phyloP scores from a whole-genome alignment of 176 grass and related monocot species.

The Saccharum spontaneum region DNA sequence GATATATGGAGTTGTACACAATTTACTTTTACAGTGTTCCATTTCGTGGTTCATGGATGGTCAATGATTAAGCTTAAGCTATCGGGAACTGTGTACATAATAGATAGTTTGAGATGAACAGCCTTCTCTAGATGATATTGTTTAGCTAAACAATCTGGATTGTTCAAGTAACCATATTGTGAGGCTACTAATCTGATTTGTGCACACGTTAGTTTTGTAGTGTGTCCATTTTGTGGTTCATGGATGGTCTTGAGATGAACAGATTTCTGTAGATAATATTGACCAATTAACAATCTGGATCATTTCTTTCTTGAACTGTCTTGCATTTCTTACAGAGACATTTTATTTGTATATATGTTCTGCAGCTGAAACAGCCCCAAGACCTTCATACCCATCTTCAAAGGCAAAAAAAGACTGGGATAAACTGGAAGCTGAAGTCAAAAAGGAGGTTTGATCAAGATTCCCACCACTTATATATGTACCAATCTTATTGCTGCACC shows the following conservation, averaged over 20 bases:
- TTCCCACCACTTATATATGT: background rate
- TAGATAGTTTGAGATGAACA: background rate
- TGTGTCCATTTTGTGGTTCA: background rate
- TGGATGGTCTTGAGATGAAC: background rate
- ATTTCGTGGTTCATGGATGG: background rate
- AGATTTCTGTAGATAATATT: background rate
- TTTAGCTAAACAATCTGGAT: background rate
- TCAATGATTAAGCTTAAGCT: background rate
- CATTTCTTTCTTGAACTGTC: background rate
- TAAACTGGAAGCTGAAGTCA: constrained; percentile 80
- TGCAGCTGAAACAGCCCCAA: constrained; percentile 48
- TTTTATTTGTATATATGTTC: constrained; percentile 13
- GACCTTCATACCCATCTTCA: constrained; percentile 73
- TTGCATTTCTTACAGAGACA: constrained; percentile 10
- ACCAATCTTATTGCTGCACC: background rate
- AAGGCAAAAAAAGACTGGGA: constrained; percentile 85
- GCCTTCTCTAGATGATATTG: background rate
- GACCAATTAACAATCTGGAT: background rate
- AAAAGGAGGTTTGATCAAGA: constrained; percentile 55
- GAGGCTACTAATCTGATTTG: background rate
- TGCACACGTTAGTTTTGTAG: background rate
- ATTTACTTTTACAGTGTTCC: background rate
- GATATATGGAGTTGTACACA: background rate
- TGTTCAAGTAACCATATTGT: background rate
- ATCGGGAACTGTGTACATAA: background rate